Conservation (phyloP, 495 filamentous ascomycete species). For the Trichoderma erinaceum region DNA sequence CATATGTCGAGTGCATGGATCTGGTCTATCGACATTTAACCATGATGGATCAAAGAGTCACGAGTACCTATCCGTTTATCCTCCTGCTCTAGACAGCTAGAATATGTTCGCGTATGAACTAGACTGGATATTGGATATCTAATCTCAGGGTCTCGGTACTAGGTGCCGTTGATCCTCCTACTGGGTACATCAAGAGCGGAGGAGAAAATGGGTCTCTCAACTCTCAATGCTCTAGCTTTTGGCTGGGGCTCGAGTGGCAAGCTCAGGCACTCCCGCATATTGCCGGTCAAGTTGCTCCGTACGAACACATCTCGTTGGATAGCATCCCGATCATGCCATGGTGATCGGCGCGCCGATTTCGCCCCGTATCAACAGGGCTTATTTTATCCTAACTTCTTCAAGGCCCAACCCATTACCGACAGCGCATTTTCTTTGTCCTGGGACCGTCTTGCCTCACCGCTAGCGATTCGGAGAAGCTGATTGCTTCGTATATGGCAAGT, state of each 20-base stretch:
- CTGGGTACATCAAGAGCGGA: not conserved
- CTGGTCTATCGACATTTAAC: not conserved
- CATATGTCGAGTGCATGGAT: not conserved
- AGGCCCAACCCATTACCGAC: not conserved
- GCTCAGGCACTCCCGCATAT: slow-evolving; percentile 3
- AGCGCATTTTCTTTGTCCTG: not conserved
- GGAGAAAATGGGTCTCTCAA: not conserved
- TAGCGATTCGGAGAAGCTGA: no score
- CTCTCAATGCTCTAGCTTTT: not conserved
- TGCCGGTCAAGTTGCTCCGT: not conserved
- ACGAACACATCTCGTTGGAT: not conserved
- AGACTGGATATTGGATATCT: no score
- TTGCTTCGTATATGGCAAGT: no score
- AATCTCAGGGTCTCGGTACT: no score
- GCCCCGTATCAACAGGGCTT: not conserved
- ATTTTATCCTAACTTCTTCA: not conserved
- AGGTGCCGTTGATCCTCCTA: not conserved
- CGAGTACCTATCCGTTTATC: no score
- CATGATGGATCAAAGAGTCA: not conserved
- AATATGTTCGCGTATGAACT: no score
- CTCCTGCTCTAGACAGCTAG: no score
- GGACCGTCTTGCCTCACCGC: no score
- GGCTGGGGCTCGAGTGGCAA: not conserved
- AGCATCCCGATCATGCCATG: not conserved
- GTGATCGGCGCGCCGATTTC: not conserved